Evolutionary conservation across 2,329 filamentous ascomycete species (phyloP), one percentile per base, ranked within the genome.

Genomic region (Beauveria sp.): DNA sequence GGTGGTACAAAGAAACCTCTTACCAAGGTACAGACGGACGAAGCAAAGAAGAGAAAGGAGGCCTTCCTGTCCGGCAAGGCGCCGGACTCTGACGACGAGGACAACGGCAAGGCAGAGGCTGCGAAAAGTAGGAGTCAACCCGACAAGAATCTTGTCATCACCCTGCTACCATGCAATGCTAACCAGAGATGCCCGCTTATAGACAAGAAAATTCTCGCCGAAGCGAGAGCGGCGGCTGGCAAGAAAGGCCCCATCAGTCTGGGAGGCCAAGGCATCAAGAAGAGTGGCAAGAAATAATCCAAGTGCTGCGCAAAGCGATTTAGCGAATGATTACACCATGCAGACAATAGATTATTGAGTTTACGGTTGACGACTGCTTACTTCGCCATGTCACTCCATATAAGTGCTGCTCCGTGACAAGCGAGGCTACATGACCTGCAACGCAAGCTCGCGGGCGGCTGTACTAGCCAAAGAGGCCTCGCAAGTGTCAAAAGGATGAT

Each of bases 201-300:
- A 66, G 46, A 60, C n/a, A 59, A 55, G 34, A 51, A 34, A 1
- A 67, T 69, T 89, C 91, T 93, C 69, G 89, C 91, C 72, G 91
- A 93, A 81, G 90, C 89, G 51, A 88, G 86, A 77, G 91, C 92
- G 10, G 73, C 96, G 77, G 86, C 88, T n/a, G 82, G 86, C 64
- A 90, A 91, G 79, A 96, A 96, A 79, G 93, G 93, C 3, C 93
- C 93, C 43, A 74, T 97, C 73, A 93, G 92, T 78, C 88, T 86
- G 38, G 92, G 91, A 40, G 76, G 82, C 54, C 91, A 96, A 78
- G 92, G 91, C 65, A 96, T 98, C 81, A 97, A 97, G 87, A 97
- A 96, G 86, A 95, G 90, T 65, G 93, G 92, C 77, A 96, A 97
- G 89, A 96, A 97, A 87, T 96, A 83, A 78, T 69, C 51, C 58